These are phyloP conservation scores for Pezicula neosporulosa DNA, from an alignment of 2,329 filamentous ascomycete species.

Conservation along the genomic window DNA sequence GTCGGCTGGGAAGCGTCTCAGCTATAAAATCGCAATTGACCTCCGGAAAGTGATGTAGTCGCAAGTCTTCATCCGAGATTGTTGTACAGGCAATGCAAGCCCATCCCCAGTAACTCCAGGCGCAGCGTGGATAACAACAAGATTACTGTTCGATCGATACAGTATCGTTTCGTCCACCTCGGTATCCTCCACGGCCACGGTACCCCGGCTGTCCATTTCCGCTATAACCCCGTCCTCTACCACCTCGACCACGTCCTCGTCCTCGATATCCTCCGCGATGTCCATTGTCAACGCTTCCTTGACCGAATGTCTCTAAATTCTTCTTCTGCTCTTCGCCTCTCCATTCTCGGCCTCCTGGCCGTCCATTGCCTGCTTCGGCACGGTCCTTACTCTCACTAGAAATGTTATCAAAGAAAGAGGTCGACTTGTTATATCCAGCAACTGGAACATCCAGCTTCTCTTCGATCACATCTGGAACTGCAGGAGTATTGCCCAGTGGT, in stretches of 20 bases:
- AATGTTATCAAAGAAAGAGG: conserved; percentile 97
- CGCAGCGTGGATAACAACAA: not conserved
- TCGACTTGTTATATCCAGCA: conserved; percentile 78
- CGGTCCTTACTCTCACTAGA: conserved; percentile 91
- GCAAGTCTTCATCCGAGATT: too few relatives aligned
- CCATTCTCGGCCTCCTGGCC: conserved; percentile 81
- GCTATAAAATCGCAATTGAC: too few relatives aligned
- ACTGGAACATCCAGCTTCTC: conserved; percentile 43
- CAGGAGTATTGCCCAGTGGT: conserved; percentile 51
- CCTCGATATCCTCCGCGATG: conserved; percentile 76
- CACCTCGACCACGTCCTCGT: conserved; percentile 67
- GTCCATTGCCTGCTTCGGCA: conserved; percentile 64
- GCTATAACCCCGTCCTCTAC: conserved; percentile 29
- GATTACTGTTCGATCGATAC: conserved; percentile 19
- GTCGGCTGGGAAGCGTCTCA: too few relatives aligned
- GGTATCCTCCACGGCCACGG: conserved; percentile 24
- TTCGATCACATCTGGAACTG: conserved; percentile 35
- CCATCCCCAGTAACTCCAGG: not conserved
- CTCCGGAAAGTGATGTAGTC: too few relatives aligned
- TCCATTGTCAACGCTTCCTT: conserved; percentile 85
- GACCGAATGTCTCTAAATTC: conserved; percentile 97
- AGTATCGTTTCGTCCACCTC: conserved; percentile 21
- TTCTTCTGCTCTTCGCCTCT: conserved; percentile 88
- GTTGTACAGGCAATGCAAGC: too few relatives aligned
- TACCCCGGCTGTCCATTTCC: conserved; percentile 15